Evolutionary conservation across 805 yeast species (phyloP), one percentile per base, ranked within the genome.

Genomic region (Monosporozyma siamensis): DNA sequence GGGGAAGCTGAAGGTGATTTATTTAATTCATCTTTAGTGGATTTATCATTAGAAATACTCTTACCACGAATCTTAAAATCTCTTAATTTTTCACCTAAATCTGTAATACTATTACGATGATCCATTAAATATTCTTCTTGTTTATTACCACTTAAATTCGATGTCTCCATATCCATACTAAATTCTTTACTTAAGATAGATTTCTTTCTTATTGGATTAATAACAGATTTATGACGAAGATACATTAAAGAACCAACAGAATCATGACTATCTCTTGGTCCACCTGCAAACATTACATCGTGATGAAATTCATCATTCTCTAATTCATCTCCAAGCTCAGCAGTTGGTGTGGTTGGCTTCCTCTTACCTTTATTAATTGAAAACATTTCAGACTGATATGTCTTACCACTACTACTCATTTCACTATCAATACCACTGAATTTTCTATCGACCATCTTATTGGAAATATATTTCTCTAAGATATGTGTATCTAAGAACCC

Each of bases 401-500:
- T 25, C 31, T 30, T 25, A 7, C 24, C 24, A 4, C 31, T 20
- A 18, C 31, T 39, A 32, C 24, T 36, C 15, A n/a, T 31, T 11
- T 35, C 37, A 20, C 22, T 38, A 17, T 43, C 42, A 26, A 22
- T 38, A n/a, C 34, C 24, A 40, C 55, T 57, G 8, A 29, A 29
- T 29, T 29, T 18, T 14, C 32, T 29, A 23, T 54, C 54, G 3
- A 51, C 50, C 29, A 60, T 56, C 25, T 49, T 42, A 15, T 59
- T 63, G 44, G 63, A 66, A 18, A 70, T 61, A 2, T 75, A 68
- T 43, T 73, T 72, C 54, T 72, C 70, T 51, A 80, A 60, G 24
- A 79, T 56, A 0, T 71, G 68, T 32, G 75, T 50, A 58, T 80
- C 84, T 56, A 79, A 59, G 49, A 71, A 71, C 1, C 86, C 87